Conservation (phyloP, 495 filamentous ascomycete genomes). For the Schizothecium vesticola region DNA sequence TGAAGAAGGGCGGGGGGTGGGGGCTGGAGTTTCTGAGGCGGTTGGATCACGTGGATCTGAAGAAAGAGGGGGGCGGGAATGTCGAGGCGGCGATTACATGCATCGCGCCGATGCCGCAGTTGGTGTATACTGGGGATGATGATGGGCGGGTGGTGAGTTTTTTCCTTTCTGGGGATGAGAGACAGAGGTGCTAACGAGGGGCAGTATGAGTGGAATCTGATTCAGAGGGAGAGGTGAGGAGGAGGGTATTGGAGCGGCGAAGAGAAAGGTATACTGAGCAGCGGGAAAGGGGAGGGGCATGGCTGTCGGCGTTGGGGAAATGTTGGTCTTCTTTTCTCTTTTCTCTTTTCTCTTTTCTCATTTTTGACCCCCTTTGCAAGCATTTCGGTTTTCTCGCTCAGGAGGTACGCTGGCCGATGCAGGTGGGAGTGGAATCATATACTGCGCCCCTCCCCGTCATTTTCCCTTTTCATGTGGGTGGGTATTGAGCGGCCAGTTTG, state of each 20-base stretch:
- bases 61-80: conserved; percentile 67
- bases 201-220: conserved; percentile 85
- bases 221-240: conserved; percentile 56
- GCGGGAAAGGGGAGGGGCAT: not conserved
- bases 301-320: not conserved
- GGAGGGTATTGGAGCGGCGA: not conserved
- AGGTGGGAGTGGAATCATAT: not conserved
- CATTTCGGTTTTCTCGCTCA: not conserved
- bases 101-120: conserved; percentile 73
- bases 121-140: conserved; percentile 92
- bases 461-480: not conserved
- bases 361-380: not conserved
- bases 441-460: not conserved
- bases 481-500: not conserved
- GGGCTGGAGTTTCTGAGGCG: conserved; percentile 57
- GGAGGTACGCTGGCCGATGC: not conserved
- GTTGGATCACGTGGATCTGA: conserved; percentile 75
- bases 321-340: not conserved
- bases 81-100: conserved; percentile 79
- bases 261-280: not conserved
- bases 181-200: conserved; percentile 21
- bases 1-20: conserved; percentile 42
- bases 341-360: not conserved
- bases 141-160: conserved; percentile 66
- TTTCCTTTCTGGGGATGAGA: not conserved